Evolutionary conservation across 176 grass and related monocot genomes (phyloP).

Genomic region (Carex pumila): DNA sequence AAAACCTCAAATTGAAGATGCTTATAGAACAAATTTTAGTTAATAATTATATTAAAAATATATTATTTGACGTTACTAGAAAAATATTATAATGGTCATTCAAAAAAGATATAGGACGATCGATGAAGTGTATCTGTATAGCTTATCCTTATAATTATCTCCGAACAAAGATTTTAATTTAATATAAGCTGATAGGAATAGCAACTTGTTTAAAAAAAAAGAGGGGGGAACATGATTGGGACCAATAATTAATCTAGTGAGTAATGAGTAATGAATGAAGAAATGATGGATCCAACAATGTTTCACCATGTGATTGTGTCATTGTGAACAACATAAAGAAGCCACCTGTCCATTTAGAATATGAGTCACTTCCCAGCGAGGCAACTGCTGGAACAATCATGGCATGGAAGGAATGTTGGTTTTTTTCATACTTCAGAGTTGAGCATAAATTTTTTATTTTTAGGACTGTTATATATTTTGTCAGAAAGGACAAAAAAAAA

Average conservation of each 20-base stretch:
- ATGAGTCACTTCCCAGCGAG: slow-evolving; percentile 18
- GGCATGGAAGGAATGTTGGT: background rate
- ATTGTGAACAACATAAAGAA: background rate
- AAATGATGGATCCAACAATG: background rate
- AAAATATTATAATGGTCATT: too few relatives aligned
- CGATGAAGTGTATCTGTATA: too few relatives aligned
- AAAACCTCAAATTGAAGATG: too few relatives aligned
- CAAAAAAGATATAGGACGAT: too few relatives aligned
- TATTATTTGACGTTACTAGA: too few relatives aligned
- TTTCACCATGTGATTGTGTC: background rate
- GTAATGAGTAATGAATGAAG: background rate
- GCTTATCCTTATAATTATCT: background rate
- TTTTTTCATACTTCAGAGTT: too few relatives aligned
- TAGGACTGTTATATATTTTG: too few relatives aligned
- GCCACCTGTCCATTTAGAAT: background rate
- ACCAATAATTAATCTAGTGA: background rate
- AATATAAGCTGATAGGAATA: background rate
- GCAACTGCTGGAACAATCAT: slow-evolving; percentile 2
- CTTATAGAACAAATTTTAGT: too few relatives aligned
- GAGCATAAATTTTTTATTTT: too few relatives aligned
- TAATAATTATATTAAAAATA: too few relatives aligned
- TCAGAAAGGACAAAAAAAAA: too few relatives aligned
- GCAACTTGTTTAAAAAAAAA: background rate
- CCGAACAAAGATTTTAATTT: background rate
- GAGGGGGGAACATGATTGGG: background rate